phyloP scores from a whole-genome alignment of 495 filamentous ascomycete genomes.

The Penicillium taxi region DNA sequence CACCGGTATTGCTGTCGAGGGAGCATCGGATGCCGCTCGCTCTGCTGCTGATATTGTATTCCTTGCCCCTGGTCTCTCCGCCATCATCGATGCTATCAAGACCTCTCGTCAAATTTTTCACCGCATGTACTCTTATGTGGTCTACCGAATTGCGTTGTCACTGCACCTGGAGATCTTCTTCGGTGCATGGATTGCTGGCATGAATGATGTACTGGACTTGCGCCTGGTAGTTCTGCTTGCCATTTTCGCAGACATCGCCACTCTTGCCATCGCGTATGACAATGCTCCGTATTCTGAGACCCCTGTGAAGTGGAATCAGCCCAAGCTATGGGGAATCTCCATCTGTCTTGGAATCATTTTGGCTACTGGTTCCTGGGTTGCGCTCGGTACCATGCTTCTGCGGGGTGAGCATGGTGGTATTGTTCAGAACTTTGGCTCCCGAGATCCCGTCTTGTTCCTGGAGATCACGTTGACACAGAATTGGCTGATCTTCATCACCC shows the following conservation, averaged over 20 bases:
- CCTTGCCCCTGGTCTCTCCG: constrained; percentile 80
- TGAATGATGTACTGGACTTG: constrained; percentile 76
- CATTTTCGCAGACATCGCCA: constrained; percentile 91
- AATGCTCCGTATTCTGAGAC: constrained; percentile 79
- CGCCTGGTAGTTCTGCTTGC: constrained; percentile 87
- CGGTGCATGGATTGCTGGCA: constrained; percentile 80
- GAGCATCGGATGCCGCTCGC: constrained; percentile 84
- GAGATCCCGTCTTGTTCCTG: constrained; percentile 78
- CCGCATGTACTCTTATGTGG: constrained; percentile 94
- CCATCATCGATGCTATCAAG: constrained; percentile 90
- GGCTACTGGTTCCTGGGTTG: constrained; percentile 76
- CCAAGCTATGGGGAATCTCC: constrained; percentile 87
- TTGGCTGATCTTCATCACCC: constrained; percentile 95
- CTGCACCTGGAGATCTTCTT: constrained; percentile 86
- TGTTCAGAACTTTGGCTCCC: constrained; percentile 75
- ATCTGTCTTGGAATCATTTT: constrained; percentile 73
- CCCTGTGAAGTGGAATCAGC: constrained; percentile 91
- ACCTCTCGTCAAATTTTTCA: constrained; percentile 94
- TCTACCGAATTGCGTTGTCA: constrained; percentile 90
- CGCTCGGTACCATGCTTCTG: constrained; percentile 67
- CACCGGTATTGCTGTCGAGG: constrained; percentile 80
- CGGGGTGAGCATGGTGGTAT: constrained; percentile 65
- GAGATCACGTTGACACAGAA: constrained; percentile 88
- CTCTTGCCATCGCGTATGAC: constrained; percentile 88
- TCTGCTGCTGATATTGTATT: constrained; percentile 94